Percentiles rank a stretch among this genome's conserved stretches.
Conservation (phyloP, 306 rosid species). For the Prunus padus region DNA sequence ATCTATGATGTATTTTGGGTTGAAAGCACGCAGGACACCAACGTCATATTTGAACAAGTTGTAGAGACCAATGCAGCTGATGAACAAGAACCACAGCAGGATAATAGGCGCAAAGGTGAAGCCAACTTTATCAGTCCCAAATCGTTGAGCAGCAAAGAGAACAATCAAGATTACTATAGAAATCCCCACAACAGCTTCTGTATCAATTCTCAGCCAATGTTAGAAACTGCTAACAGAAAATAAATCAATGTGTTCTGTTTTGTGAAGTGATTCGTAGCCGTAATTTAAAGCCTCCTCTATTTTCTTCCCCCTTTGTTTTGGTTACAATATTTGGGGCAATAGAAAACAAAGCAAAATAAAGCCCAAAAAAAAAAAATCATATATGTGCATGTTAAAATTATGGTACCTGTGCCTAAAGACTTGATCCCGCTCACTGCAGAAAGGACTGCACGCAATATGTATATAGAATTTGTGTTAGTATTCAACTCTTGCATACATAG, state of each 20-base stretch:
- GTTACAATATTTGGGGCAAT: too few relatives aligned
- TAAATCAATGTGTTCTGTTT: not conserved
- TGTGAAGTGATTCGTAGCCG: too few relatives aligned
- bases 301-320: too few relatives aligned
- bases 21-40: conserved; percentile 50
- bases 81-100: conserved; percentile 50
- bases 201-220: not conserved
- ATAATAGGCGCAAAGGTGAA: conserved; percentile 53
- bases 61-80: conserved; percentile 54
- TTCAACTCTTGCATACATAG: not conserved
- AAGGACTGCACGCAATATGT: conserved; percentile 43
- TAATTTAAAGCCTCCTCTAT: too few relatives aligned
- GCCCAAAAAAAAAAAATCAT: too few relatives aligned
- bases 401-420: conserved; percentile 57
- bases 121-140: conserved; percentile 71
- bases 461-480: not conserved
- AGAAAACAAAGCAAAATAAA: too few relatives aligned
- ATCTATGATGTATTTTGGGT: conserved; percentile 43
- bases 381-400: too few relatives aligned
- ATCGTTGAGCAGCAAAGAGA: conserved; percentile 44
- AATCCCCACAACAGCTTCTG: conserved; percentile 56
- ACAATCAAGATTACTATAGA: conserved; percentile 44
- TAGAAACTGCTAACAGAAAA: not conserved
- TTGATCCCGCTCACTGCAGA: conserved; percentile 81
- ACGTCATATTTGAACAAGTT: conserved; percentile 53